Evolutionary conservation across 108 stramenopile species (phyloP), one percentile per base, ranked within the genome.

Genomic region (Nitzschia inconspicua): DNA sequence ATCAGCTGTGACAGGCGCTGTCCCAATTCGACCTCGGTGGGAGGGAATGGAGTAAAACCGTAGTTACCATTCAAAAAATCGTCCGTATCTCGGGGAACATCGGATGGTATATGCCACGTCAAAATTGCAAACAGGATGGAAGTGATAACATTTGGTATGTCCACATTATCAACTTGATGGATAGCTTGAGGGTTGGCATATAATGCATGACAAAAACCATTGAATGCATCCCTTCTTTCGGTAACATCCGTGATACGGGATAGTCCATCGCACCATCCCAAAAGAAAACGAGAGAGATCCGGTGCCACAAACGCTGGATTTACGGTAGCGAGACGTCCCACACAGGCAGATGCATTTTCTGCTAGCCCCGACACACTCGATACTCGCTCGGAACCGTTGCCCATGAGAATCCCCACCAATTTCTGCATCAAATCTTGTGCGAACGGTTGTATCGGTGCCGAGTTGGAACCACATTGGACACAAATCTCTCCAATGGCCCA

Each of bases 401-500:
- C 88, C 90, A 95, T 93, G 52, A 94, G 57, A 3, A 88, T 60
- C 1, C 84, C 77, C 53, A 94, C 84, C 56, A 92, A 71, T 5
- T 73, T 65, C 43, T 86, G 75, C 39, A 96, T 68, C 18, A 92
- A 59, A 51, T 76, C 44, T 10, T 62, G 29, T 4, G 80, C 85
- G 63, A 82, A 60, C 7, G 88, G 88, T 44, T 59, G 59, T 14
- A 93, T 53, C 2, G 84, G 78, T 19, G 57, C 65, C 4, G 88
- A 48, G 68, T 92, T 85, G 25, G 66, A 78, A 27, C 75, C 79
- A 26, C 87, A 92, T 30, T 84, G 76, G 19, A 89, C 79, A 55
- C 88, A 88, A 4, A 96, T 77, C 76, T 96, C 95, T 13, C 95
- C 95, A 29, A 94, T 68, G 22, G 95, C 89, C 95, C 95, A 96